Evolutionary conservation across 768 basidiomycete species (phyloP).

Genomic region (Hydnomerulius pinastri): DNA sequence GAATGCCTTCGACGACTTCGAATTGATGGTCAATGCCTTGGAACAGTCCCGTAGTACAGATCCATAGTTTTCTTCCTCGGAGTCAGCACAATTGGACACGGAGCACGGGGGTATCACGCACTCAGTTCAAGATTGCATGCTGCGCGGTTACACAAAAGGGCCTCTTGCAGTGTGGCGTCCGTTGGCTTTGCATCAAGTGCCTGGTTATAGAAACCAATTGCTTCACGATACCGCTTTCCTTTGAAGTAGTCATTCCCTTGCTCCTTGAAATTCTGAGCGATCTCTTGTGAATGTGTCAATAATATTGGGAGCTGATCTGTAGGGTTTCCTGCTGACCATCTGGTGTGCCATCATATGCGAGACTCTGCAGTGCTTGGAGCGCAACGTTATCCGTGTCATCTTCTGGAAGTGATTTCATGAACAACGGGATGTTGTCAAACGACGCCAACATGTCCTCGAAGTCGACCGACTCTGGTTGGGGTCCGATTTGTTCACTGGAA

Average conservation of each 20-base stretch:
- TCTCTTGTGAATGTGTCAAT: conserved; percentile 50
- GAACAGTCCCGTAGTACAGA: conserved; percentile 86
- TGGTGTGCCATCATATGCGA: conserved; percentile 88
- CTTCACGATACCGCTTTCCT: conserved; percentile 85
- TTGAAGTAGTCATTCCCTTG: conserved; percentile 96
- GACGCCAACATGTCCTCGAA: conserved; percentile 40
- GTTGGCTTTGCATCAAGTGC: conserved; percentile 84
- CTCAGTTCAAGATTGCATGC: conserved; percentile 91
- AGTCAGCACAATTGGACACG: neutral
- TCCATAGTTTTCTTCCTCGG: conserved; percentile 77
- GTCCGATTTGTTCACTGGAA: conserved; percentile 19
- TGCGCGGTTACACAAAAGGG: conserved; percentile 84
- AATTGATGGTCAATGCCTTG: conserved; percentile 61
- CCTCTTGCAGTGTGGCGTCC: conserved; percentile 56
- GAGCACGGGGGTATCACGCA: conserved; percentile 36
- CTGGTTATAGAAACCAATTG: conserved; percentile 86
- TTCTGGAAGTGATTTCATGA: conserved; percentile 86
- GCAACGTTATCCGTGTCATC: conserved; percentile 63
- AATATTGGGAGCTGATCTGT: neutral
- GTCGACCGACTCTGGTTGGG: conserved; percentile 21
- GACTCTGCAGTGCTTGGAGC: conserved; percentile 80
- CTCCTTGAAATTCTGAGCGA: conserved; percentile 90
- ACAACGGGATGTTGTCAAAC: conserved; percentile 78
- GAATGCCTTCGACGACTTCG: conserved; percentile 75
- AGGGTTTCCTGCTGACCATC: conserved; percentile 68